Conservation (phyloP, 495 filamentous ascomycete genomes). For the Trichoderma reesei region DNA sequence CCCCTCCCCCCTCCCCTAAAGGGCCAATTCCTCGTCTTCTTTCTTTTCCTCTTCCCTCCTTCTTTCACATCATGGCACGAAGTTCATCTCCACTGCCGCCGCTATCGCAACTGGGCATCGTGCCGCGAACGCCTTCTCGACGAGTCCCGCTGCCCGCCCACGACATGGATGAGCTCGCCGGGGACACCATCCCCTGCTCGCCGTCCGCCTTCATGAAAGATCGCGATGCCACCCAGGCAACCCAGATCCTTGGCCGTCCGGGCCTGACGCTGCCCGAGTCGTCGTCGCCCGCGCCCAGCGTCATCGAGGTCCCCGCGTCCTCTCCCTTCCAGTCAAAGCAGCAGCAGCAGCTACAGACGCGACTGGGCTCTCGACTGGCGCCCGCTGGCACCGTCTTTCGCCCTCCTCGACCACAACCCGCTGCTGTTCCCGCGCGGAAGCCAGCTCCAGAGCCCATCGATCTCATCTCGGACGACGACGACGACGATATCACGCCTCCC, state of each 20-base stretch:
- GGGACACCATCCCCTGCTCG: conserved; percentile 22
- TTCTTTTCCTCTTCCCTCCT: background rate
- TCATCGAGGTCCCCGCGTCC: conserved; percentile 77
- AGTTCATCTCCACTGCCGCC: conserved; percentile 8
- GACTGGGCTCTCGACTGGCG: conserved; percentile 55
- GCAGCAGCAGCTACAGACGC: conserved; percentile 20
- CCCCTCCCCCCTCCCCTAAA: background rate
- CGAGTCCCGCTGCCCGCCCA: background rate
- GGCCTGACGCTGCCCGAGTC: conserved; percentile 13
- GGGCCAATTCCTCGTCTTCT: background rate
- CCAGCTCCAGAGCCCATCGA: conserved; percentile 18
- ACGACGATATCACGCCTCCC: conserved; percentile 11
- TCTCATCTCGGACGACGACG: conserved; percentile 23
- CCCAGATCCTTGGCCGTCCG: conserved; percentile 42
- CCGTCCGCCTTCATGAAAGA: conserved; percentile 16
- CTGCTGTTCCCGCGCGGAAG: background rate
- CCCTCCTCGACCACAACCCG: conserved; percentile 30
- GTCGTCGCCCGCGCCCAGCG: conserved; percentile 33
- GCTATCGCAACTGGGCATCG: background rate
- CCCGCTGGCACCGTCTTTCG: conserved; percentile 68
- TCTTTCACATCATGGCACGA: background rate
- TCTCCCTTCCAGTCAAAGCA: conserved; percentile 49
- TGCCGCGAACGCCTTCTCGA: conserved; percentile 1
- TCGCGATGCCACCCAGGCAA: conserved; percentile 49
- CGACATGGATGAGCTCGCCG: conserved; percentile 21